These are phyloP conservation scores for Echinochloa phyllopogon DNA, from an alignment of 176 grass and related monocot species.

Conservation along the genomic window DNA sequence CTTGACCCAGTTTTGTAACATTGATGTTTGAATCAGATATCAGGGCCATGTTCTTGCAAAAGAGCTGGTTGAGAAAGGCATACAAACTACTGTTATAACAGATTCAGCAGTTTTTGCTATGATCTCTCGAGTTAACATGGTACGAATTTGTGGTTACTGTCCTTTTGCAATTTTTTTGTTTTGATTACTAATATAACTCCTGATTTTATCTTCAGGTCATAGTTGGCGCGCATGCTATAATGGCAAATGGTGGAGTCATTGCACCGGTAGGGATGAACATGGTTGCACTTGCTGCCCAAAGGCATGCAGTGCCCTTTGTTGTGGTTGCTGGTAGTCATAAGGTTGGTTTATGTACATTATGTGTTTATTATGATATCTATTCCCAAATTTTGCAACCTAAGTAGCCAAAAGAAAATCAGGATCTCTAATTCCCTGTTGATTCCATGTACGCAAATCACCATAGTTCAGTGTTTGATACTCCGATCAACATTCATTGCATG, in stretches of 20 bases:
- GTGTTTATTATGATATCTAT: no score
- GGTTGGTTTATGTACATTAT: conserved; percentile 53
- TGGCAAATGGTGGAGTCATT: conserved; percentile 99
- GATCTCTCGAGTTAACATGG: conserved; percentile 99
- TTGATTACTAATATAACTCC: conserved; percentile 27
- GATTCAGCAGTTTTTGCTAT: conserved; percentile 99
- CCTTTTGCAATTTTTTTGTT: conserved; percentile 24
- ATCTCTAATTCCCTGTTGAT: conserved; percentile 19
- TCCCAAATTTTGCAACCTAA: neutral
- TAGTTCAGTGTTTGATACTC: conserved; percentile 7
- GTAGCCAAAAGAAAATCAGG: conserved; percentile 4
- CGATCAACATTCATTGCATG: neutral
- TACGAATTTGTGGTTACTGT: conserved; percentile 39
- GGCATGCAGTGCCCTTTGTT: conserved; percentile 96
- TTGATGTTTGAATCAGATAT: conserved; percentile 66
- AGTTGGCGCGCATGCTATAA: conserved; percentile 96
- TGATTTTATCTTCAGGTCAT: conserved; percentile 74
- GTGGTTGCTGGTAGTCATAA: conserved; percentile 98
- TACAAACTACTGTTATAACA: conserved; percentile 92
- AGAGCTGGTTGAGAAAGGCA: conserved; percentile 83
- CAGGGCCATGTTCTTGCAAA: conserved; percentile 96
- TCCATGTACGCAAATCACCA: neutral
- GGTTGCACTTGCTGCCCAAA: conserved; percentile 96
- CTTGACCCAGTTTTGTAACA: neutral
- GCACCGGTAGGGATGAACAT: conserved; percentile 96